These are phyloP conservation scores for Gautieria morchelliformis DNA, from an alignment of 768 basidiomycete species.

Conservation along the genomic window DNA sequence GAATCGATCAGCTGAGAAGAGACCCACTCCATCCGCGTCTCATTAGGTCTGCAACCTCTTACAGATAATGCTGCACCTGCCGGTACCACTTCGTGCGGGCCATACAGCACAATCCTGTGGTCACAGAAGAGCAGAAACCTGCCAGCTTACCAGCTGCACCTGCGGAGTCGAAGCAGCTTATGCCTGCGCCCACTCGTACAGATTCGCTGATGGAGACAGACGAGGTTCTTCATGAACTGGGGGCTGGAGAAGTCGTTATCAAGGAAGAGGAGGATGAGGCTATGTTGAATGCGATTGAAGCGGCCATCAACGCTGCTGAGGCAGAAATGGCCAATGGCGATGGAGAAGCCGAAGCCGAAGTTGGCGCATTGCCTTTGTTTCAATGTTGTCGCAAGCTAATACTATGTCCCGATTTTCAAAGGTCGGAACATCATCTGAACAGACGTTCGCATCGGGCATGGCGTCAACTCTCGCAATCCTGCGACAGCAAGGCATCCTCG, in stretches of 20 bases:
- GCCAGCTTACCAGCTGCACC: slow-evolving; percentile 19
- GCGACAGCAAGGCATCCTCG: slow-evolving; percentile 83
- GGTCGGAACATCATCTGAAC: slow-evolving; percentile 65
- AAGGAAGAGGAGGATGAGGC: slow-evolving; percentile 85
- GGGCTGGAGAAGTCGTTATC: slow-evolving; percentile 70
- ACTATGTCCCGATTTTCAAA: slow-evolving; percentile 2
- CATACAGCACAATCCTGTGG: slow-evolving; percentile 56
- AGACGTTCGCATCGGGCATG: too few relatives aligned
- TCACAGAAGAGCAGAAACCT: slow-evolving; percentile 36
- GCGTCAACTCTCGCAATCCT: too few relatives aligned
- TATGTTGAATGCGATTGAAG: too few relatives aligned
- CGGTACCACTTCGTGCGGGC: slow-evolving; percentile 83
- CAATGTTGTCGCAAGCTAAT: slow-evolving; percentile 11
- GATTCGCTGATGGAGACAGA: too few relatives aligned
- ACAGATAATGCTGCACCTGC: slow-evolving; percentile 67
- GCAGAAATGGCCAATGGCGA: slow-evolving; percentile 32
- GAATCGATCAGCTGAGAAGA: slow-evolving; percentile 87
- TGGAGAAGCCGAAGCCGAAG: too few relatives aligned
- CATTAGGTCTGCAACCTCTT: slow-evolving; percentile 87
- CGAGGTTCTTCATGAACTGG: slow-evolving; percentile 62
- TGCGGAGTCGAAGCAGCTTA: slow-evolving; percentile 10
- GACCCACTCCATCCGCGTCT: slow-evolving; percentile 92
- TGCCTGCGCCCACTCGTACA: slow-evolving; percentile 18
- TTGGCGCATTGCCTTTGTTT: slow-evolving; percentile 25
- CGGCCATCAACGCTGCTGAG: too few relatives aligned